A percentile compares a stretch with the other conserved stretches of the same genome.
Evolutionary conservation across 2,329 filamentous ascomycete genomes (phyloP).

Genomic region (Annulohypoxylon truncatum): DNA sequence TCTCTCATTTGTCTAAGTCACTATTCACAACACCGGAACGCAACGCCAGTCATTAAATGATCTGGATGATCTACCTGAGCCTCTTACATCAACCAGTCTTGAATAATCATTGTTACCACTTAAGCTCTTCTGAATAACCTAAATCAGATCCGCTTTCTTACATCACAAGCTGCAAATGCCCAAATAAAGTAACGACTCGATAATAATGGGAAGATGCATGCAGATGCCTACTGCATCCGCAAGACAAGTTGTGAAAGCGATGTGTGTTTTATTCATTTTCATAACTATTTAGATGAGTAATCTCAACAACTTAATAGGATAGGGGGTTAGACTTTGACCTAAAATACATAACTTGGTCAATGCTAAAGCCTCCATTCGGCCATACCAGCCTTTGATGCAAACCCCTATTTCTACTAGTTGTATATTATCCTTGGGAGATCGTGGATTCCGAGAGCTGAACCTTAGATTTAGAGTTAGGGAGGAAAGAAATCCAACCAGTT

Average conservation of each 20-base stretch:
- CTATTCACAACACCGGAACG: not conserved
- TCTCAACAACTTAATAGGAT: not conserved
- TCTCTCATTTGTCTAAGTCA: conserved; percentile 1
- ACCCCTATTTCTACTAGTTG: not conserved
- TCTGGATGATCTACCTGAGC: conserved; percentile 1
- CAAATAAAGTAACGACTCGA: not conserved
- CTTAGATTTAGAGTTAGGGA: not conserved
- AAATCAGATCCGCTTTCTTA: conserved; percentile 11
- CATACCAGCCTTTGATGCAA: not conserved
- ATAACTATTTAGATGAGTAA: not conserved
- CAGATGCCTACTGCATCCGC: not conserved
- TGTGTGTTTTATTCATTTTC: not conserved
- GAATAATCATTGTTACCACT: conserved; percentile 22
- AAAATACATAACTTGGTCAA: not conserved
- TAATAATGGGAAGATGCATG: not conserved
- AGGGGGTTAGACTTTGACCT: not conserved
- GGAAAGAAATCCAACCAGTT: not conserved
- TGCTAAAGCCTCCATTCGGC: not conserved
- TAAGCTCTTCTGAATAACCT: conserved; percentile 23
- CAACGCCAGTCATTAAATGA: not conserved
- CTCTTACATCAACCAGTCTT: conserved; percentile 22
- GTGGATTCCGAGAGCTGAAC: not conserved
- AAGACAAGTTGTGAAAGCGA: not conserved
- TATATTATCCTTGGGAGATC: not conserved
- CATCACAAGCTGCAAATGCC: conserved; percentile 10